Conservation (phyloP, 2,329 filamentous ascomycete species). For the Ophiostoma australiae region DNA sequence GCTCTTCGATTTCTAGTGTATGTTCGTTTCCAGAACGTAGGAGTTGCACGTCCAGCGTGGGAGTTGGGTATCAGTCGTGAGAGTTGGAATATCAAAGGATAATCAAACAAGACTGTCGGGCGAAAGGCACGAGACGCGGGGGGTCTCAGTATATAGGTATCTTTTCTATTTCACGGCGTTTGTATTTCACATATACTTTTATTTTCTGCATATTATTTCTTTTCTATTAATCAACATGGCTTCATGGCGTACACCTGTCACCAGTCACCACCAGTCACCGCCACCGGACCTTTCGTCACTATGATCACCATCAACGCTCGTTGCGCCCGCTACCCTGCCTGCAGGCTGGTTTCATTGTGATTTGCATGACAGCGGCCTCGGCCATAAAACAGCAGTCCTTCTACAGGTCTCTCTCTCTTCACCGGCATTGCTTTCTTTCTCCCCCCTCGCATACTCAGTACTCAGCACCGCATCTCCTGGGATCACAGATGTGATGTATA, state of each 20-base stretch:
- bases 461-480: not conserved
- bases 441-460: not conserved
- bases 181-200: not conserved
- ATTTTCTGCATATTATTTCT: not conserved
- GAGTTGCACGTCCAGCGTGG: conserved; percentile 8
- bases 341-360: conserved; percentile 3
- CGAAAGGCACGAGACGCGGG: not conserved
- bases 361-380: conserved; percentile 7
- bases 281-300: not conserved
- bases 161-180: not conserved
- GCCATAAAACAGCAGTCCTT: not conserved
- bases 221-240: not conserved
- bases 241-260: not conserved
- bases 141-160: conserved; percentile 5
- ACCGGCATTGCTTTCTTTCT: not conserved
- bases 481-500: not conserved
- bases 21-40: conserved; percentile 9
- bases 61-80: conserved; percentile 5
- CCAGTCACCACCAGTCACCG: not conserved
- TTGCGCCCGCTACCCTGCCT: conserved; percentile 8
- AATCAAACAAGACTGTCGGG: not conserved
- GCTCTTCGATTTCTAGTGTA: conserved; percentile 8
- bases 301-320: not conserved
- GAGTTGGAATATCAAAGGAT: not conserved
- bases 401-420: not conserved